Evolutionary conservation across 495 filamentous ascomycete genomes (phyloP).

Genomic region (Peziza echinospora): DNA sequence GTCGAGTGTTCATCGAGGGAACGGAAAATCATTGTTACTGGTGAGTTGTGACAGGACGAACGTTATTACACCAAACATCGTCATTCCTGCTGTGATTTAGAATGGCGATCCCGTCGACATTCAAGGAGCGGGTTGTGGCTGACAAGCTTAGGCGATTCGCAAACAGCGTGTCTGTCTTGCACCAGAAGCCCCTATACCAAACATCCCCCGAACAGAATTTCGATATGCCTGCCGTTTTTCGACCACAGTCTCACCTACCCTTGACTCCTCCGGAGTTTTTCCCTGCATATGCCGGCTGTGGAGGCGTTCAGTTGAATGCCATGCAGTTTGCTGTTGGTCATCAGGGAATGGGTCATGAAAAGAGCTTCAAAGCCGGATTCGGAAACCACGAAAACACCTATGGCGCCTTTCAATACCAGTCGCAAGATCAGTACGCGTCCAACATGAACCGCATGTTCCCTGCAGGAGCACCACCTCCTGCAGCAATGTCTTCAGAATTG

Average conservation of each 20-base stretch:
- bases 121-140: slow-evolving; percentile 15
- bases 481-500: not conserved
- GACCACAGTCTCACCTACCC: slow-evolving; percentile 13
- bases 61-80: slow-evolving; percentile 2
- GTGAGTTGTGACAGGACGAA: slow-evolving; percentile 7
- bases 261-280: slow-evolving; percentile 19
- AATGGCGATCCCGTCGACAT: not conserved
- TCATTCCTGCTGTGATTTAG: slow-evolving; percentile 12
- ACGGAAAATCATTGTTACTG: too few species aligned
- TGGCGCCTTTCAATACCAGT: not conserved
- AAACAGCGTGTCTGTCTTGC: slow-evolving; percentile 9
- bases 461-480: not conserved
- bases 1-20: too few species aligned
- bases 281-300: slow-evolving; percentile 8
- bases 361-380: slow-evolving; percentile 6
- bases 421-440: not conserved
- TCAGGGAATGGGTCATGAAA: slow-evolving; percentile 14
- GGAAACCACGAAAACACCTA: not conserved
- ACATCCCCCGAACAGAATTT: slow-evolving; percentile 3
- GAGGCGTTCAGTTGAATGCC: slow-evolving; percentile 7
- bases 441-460: not conserved
- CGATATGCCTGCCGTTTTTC: slow-evolving; percentile 16
- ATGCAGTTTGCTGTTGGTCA: slow-evolving; percentile 12
- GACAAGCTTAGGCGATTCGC: slow-evolving; percentile 13
- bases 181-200: slow-evolving; percentile 1